These are phyloP conservation scores for Allium fistulosum DNA, from an alignment of 106 monocot genomes.

Conservation along the genomic window DNA sequence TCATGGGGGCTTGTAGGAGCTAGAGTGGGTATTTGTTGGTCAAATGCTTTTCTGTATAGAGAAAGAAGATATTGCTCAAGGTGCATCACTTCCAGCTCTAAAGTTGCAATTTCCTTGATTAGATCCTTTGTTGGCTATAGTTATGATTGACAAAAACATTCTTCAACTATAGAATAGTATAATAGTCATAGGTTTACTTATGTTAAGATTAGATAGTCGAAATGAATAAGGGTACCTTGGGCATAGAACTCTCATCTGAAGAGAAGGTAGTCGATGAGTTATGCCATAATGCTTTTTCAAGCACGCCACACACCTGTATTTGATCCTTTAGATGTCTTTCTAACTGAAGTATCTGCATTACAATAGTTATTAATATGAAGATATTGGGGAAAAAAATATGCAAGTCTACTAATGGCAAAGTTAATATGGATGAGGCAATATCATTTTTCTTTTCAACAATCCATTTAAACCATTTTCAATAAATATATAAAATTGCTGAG, in stretches of 20 bases:
- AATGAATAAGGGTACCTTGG: constrained; percentile 30
- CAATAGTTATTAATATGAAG: background rate
- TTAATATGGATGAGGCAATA: no score
- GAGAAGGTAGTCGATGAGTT: constrained; percentile 20
- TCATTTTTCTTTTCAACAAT: no score
- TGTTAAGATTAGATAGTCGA: background rate
- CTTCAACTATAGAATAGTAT: background rate
- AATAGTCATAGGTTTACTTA: no score
- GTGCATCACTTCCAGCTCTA: constrained; percentile 56
- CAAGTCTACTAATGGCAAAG: no score
- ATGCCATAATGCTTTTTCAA: constrained; percentile 80
- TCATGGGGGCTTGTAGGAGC: constrained; percentile 20
- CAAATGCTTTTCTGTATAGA: constrained; percentile 62
- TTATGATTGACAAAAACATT: background rate
- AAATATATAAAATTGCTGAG: no score
- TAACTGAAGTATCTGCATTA: constrained; percentile 67
- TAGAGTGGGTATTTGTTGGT: constrained; percentile 33
- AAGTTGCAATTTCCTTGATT: constrained; percentile 56
- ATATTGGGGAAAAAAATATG: no score
- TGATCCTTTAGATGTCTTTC: constrained; percentile 76
- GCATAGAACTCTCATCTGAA: constrained; percentile 27
- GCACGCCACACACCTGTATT: constrained; percentile 27
- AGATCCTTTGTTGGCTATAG: constrained; percentile 45
- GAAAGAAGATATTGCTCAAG: constrained; percentile 64
- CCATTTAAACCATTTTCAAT: no score